These are phyloP conservation scores for Pichia phayaonensis DNA, from an alignment of 805 yeast genomes.

Conservation along the genomic window DNA sequence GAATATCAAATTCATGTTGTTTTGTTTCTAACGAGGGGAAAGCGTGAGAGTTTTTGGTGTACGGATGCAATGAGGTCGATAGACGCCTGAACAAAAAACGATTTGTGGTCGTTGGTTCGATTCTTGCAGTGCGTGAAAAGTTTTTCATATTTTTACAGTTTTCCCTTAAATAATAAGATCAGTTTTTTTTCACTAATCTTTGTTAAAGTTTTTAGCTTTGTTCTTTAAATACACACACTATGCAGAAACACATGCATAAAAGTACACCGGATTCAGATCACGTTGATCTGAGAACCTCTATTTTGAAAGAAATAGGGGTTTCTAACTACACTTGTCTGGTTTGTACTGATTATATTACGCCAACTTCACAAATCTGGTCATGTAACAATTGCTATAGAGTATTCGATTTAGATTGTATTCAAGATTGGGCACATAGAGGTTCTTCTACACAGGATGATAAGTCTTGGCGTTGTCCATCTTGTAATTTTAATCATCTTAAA, in stretches of 20 bases:
- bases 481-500: slow-evolving; percentile 43
- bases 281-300: slow-evolving; percentile 20
- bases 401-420: slow-evolving; percentile 77
- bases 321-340: slow-evolving; percentile 81
- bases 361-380: slow-evolving; percentile 64
- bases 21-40: neutral
- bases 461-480: slow-evolving; percentile 83
- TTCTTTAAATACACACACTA: neutral
- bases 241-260: neutral
- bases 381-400: slow-evolving; percentile 74
- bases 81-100: neutral
- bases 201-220: neutral
- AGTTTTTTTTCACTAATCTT: neutral
- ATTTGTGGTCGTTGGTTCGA: neutral
- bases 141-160: no score
- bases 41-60: neutral
- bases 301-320: slow-evolving; percentile 49
- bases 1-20: neutral
- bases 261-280: neutral
- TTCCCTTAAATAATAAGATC: neutral
- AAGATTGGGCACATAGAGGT: slow-evolving; percentile 79
- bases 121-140: neutral
- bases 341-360: slow-evolving; percentile 76
- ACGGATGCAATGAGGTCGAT: slow-evolving; percentile 1
- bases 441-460: slow-evolving; percentile 51